Evolutionary conservation across 225 moss, liverwort and hornwort species (phyloP).

Genomic region (Sphagnum contortum): DNA sequence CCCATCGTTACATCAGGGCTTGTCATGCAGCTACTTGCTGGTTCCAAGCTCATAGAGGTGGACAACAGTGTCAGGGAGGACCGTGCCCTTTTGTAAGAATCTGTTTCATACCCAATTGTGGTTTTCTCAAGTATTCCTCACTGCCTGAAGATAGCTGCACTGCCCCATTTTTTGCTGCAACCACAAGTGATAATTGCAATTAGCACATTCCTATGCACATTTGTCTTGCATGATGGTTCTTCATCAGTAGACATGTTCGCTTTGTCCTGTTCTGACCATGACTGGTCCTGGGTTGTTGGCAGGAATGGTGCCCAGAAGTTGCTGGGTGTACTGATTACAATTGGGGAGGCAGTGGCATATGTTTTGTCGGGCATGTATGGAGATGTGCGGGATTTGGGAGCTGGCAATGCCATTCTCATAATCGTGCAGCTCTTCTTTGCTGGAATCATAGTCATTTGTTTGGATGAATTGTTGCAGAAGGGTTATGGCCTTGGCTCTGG

Average conservation of each 20-base stretch:
- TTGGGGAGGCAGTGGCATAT: conserved; percentile 87
- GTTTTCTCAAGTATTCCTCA: too few relatives aligned
- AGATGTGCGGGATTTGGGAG: conserved; percentile 77
- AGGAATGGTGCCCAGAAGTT: conserved; percentile 97
- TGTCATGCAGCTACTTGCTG: conserved; percentile 93
- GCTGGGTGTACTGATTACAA: conserved; percentile 85
- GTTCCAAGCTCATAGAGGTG: conserved; percentile 93
- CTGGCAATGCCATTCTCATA: conserved; percentile 90
- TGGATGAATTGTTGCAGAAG: conserved; percentile 93
- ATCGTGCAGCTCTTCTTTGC: conserved; percentile 94
- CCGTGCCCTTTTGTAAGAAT: conserved; percentile 87
- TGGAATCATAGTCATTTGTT: conserved; percentile 89
- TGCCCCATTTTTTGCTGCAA: too few relatives aligned
- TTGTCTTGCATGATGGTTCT: too few relatives aligned
- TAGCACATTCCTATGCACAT: too few relatives aligned
- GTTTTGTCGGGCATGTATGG: conserved; percentile 94
- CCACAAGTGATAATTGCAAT: too few relatives aligned
- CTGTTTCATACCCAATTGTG: too few relatives aligned
- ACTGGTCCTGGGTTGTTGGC: neutral
- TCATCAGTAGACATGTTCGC: too few relatives aligned
- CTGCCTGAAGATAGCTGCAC: too few relatives aligned
- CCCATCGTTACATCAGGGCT: conserved; percentile 90
- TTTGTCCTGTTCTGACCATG: too few relatives aligned
- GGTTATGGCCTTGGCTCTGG: conserved; percentile 96
- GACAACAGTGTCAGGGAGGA: conserved; percentile 99